Conservation (phyloP, 495 filamentous ascomycete genomes). For the Filosporella fistucella region DNA sequence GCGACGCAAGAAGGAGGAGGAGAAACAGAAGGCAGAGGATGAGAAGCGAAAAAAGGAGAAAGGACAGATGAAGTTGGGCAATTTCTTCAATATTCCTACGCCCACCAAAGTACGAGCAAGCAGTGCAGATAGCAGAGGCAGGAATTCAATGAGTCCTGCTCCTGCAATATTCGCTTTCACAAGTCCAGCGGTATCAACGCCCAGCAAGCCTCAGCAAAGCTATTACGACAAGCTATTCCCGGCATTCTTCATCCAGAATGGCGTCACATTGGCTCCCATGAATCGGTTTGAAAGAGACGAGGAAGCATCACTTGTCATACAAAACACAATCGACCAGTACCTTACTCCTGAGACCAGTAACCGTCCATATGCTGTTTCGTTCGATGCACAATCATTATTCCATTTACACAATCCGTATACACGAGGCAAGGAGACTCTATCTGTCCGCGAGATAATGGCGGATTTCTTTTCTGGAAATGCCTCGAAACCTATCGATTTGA, state of each 20-base stretch:
- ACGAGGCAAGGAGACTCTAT: constrained; percentile 45
- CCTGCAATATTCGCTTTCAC: constrained; percentile 13
- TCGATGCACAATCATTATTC: constrained; percentile 55
- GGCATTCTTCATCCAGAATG: constrained; percentile 68
- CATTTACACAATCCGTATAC: constrained; percentile 46
- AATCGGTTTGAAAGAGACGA: constrained; percentile 48
- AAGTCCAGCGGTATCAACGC: constrained; percentile 8
- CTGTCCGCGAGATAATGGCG: constrained; percentile 66
- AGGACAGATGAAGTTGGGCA: constrained; percentile 42
- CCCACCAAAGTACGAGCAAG: constrained; percentile 30
- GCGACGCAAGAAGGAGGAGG: constrained; percentile 51
- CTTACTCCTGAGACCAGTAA: constrained; percentile 28
- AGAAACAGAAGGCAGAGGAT: constrained; percentile 49
- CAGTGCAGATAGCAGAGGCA: constrained; percentile 28
- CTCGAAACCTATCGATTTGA: constrained; percentile 25
- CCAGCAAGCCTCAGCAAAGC: constrained; percentile 32
- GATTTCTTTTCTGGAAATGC: constrained; percentile 27
- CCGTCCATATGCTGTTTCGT: no score
- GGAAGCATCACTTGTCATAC: constrained; percentile 46
- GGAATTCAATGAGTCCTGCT: constrained; percentile 17
- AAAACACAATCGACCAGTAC: constrained; percentile 42
- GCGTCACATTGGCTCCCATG: constrained; percentile 55
- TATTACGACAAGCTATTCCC: constrained; percentile 72
- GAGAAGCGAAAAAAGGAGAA: constrained; percentile 67
- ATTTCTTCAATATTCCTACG: constrained; percentile 48